Base-by-base conservation (phyloP, 139 green algal species). In the Picochlorum sp. region DNA sequence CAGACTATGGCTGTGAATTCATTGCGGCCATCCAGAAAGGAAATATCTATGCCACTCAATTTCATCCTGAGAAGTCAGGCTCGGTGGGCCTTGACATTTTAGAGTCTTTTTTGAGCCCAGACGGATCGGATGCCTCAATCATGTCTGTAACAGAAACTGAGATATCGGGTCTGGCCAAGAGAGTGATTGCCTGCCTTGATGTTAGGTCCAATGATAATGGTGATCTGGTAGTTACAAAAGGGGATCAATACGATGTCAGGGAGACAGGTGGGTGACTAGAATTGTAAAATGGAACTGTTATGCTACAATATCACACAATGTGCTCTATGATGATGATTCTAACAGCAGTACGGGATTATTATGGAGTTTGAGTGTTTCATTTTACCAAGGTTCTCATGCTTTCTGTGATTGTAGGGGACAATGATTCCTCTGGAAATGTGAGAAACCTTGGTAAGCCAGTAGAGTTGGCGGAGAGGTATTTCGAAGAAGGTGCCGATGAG, bases 11-110 rank as follows among this genome's bases (percentile, higher is more conserved):
- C 16, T 72, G 72, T 9, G 73, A 88, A 39, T 99, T 97, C 59
- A 67, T 98, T 1, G 68, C 84, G 14, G 77, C 80, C 2, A 64
- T 98, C 31, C 72, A 85, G 36, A 85, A 86, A 39, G 91, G 89
- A 24, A 61, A 89, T 29, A 82, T 93, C 14, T 70, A 69, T 47
- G 88, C 89, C 3, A 84, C 77, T 0, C 93, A 99, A 65, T 99
- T 97, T 69, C 93, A 99, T 75, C 93, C 93, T 1, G 93, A 99
- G 75, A 99, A 99, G 81, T 89, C 74, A 66, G 93, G 93, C 24
- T 44, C 59, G 14, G 73, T 67, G 0, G 87, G 89, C 9, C 74
- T 95, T 28, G 66, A 69, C 39, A 73, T 94, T 31, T 62, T 97
- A 30, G 40, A 81, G 22, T 73, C 61, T 51, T 94, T 96, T 68